phyloP scores from a whole-genome alignment of 1,284 basidiomycete species.

The Porogramme epimiltina region DNA sequence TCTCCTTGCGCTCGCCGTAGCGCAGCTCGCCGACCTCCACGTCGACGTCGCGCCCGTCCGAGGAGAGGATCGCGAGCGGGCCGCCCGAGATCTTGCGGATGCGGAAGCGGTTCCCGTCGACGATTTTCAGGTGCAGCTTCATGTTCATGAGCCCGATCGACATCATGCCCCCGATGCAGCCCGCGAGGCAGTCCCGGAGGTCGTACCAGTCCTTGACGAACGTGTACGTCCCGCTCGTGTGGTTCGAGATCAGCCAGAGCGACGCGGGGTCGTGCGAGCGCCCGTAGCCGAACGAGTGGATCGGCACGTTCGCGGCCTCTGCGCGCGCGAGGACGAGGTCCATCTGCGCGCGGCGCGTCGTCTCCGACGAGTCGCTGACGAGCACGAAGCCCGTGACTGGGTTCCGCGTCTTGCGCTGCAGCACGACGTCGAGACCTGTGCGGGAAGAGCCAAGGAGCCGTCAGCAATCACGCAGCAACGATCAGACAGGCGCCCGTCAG shows the following conservation, averaged over 20 bases:
- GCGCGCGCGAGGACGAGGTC: slow-evolving; percentile 94
- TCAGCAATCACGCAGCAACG: too few species aligned
- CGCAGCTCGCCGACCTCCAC: slow-evolving; percentile 92
- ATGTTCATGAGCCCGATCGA: slow-evolving; percentile 87
- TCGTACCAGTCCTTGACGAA: slow-evolving; percentile 97
- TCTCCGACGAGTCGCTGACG: slow-evolving; percentile 89
- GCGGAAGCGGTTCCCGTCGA: slow-evolving; percentile 81
- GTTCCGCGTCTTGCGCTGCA: slow-evolving; percentile 92
- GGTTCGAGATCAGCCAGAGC: slow-evolving; percentile 98
- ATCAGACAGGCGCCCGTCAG: slow-evolving; percentile 6
- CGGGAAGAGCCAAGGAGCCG: too few species aligned
- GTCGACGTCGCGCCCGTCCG: slow-evolving; percentile 91
- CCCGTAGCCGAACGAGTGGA: slow-evolving; percentile 96
- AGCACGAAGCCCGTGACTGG: slow-evolving; percentile 89
- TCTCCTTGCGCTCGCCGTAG: slow-evolving; percentile 91
- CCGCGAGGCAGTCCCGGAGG: slow-evolving; percentile 85
- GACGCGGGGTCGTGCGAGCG: slow-evolving; percentile 96
- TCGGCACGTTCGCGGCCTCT: slow-evolving; percentile 94
- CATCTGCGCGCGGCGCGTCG: slow-evolving; percentile 96
- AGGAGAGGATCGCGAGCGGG: slow-evolving; percentile 79
- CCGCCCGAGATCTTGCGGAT: slow-evolving; percentile 91
- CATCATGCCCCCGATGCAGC: slow-evolving; percentile 93
- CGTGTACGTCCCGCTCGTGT: slow-evolving; percentile 96
- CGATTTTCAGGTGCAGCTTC: slow-evolving; percentile 90
- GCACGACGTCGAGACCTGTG: slow-evolving; percentile 84